A percentile compares a stretch with the other conserved stretches of the same genome.
phyloP scores from a whole-genome alignment of 139 green algal species.

The Closterium sp. region DNA sequence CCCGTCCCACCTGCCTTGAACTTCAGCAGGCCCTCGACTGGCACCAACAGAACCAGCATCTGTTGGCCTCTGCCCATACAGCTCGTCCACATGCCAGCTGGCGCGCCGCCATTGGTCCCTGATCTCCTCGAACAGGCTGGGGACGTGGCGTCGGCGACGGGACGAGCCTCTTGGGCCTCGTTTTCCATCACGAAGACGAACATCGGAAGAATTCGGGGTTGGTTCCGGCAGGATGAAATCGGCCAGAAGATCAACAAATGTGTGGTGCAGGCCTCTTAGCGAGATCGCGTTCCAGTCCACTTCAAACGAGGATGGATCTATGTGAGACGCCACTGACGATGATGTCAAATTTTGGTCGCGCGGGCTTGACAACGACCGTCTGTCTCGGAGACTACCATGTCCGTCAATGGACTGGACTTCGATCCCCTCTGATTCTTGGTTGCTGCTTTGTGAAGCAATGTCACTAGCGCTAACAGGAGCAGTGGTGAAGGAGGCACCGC shows the following conservation, averaged over 20 bases:
- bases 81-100: constrained; percentile 6
- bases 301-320: constrained; percentile 12
- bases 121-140: neutral
- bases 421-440: neutral
- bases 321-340: neutral
- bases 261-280: neutral
- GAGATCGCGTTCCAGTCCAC: constrained; percentile 16
- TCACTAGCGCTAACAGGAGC: neutral
- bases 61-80: constrained; percentile 7
- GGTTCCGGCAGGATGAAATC: neutral
- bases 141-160: neutral
- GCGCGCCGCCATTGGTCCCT: neutral
- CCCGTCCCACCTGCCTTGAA: neutral
- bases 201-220: neutral
- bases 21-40: neutral
- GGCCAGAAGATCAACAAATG: constrained; percentile 4
- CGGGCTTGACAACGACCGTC: neutral
- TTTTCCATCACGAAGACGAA: neutral
- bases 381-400: neutral
- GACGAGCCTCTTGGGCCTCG: no score
- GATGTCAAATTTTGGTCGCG: neutral
- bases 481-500: no score
- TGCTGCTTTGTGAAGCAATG: neutral
- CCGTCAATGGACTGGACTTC: neutral
- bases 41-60: neutral